phyloP scores from a whole-genome alignment of 192 early-diverging fungal genomes.

The Jimgerdemannia flammicorona region DNA sequence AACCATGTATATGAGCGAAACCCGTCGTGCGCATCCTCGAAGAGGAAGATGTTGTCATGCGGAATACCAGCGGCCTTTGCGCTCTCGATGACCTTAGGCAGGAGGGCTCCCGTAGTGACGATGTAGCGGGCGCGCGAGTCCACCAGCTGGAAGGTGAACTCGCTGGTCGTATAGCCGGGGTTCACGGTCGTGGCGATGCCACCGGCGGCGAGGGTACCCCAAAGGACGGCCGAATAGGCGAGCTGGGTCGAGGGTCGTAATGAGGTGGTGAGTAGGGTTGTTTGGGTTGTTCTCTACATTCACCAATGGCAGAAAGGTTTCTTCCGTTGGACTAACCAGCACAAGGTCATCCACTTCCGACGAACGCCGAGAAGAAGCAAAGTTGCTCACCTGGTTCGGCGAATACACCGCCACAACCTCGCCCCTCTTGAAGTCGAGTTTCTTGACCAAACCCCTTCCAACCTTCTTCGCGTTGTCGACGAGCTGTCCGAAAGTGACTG shows the following conservation, averaged over 20 bases:
- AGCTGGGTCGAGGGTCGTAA: conserved; percentile 24
- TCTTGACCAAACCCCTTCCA: conserved; percentile 45
- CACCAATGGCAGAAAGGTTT: conserved; percentile 7
- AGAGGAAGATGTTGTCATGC: too few species aligned
- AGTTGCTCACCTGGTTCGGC: conserved; percentile 52
- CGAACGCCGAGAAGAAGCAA: conserved; percentile 8
- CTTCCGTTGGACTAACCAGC: background rate
- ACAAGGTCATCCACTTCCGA: too few species aligned
- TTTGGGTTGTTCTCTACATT: background rate
- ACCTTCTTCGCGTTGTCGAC: conserved; percentile 38
- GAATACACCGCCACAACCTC: conserved; percentile 64
- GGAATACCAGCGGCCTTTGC: too few species aligned
- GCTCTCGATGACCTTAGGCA: too few species aligned
- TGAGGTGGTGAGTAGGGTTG: background rate
- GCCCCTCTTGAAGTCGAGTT: conserved; percentile 54
- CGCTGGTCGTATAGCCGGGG: conserved; percentile 75
- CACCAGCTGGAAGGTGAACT: conserved; percentile 72
- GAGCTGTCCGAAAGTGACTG: conserved; percentile 44
- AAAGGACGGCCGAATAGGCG: conserved; percentile 56
- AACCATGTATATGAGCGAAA: too few species aligned
- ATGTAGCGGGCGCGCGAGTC: conserved; percentile 65
- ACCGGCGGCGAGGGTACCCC: conserved; percentile 62
- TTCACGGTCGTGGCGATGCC: conserved; percentile 75
- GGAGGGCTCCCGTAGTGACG: conserved; percentile 39
- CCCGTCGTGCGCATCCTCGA: too few species aligned